Conservation (phyloP, 2,329 filamentous ascomycete genomes). For the Colletotrichum gigasporum region DNA sequence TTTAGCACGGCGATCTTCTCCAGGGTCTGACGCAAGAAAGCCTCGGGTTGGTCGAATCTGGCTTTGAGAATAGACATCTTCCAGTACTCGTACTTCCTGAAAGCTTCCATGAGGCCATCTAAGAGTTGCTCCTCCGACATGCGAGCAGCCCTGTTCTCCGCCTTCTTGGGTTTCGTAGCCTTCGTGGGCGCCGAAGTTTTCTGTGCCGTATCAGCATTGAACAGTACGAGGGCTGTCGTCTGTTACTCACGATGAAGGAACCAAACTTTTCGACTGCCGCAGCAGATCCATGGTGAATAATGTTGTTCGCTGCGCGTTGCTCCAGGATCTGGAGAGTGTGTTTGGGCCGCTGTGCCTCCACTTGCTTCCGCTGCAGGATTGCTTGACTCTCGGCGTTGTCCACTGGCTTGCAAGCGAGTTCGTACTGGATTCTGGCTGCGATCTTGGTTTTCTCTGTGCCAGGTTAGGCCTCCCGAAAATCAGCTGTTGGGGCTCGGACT, state of each 20-base stretch:
- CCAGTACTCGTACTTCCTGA: conserved; percentile 91
- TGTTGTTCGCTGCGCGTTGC: conserved; percentile 57
- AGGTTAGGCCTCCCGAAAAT: not conserved
- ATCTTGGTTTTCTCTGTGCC: conserved; percentile 80
- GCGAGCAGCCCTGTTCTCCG: conserved; percentile 86
- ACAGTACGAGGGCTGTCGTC: not conserved
- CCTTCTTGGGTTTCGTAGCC: conserved; percentile 66
- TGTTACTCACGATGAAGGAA: conserved; percentile 65
- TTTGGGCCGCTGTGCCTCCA: conserved; percentile 59
- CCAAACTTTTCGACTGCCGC: conserved; percentile 56
- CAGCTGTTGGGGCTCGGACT: conserved; percentile 37
- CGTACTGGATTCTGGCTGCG: conserved; percentile 76
- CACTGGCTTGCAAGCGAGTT: conserved; percentile 63
- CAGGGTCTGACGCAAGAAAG: conserved; percentile 87
- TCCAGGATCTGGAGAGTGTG: conserved; percentile 61
- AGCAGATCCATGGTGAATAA: conserved; percentile 69
- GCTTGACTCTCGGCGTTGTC: conserved; percentile 50
- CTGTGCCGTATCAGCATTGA: conserved; percentile 44
- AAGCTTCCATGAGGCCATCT: conserved; percentile 84
- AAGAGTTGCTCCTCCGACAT: conserved; percentile 89
- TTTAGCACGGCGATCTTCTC: conserved; percentile 85
- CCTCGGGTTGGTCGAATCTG: conserved; percentile 84
- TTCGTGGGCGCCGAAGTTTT: conserved; percentile 57
- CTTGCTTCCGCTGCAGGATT: conserved; percentile 45
- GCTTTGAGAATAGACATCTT: conserved; percentile 35